Conservation (phyloP, 2,329 filamentous ascomycete genomes). For the Nemania sp. region DNA sequence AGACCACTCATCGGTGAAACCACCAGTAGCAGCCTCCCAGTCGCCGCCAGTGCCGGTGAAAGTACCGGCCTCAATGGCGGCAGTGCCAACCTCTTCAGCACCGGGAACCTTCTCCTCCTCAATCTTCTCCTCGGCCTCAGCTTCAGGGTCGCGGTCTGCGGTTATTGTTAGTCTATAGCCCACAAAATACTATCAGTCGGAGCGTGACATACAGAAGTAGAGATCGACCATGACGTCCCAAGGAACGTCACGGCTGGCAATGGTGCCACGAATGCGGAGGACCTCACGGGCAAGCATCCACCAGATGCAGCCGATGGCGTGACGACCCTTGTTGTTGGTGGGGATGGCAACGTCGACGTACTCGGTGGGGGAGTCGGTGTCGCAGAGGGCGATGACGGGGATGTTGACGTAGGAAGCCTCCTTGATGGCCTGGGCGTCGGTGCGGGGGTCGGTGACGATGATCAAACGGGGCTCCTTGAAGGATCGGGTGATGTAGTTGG, state of each 20-base stretch:
- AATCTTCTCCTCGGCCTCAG: slow-evolving; percentile 98
- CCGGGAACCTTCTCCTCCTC: slow-evolving; percentile 92
- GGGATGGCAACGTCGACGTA: slow-evolving; percentile 99
- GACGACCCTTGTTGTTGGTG: slow-evolving; percentile 99
- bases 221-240: slow-evolving; percentile 99
- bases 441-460: slow-evolving; percentile 99
- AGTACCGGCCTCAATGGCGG: slow-evolving; percentile 78
- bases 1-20: slow-evolving; percentile 76
- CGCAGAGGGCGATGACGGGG: slow-evolving; percentile 98
- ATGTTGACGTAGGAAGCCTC: slow-evolving; percentile 99
- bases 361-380: slow-evolving; percentile 99
- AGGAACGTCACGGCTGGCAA: slow-evolving; percentile 93
- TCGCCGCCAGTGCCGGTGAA: slow-evolving; percentile 74
- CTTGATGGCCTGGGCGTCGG: slow-evolving; percentile 99
- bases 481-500: slow-evolving; percentile 99
- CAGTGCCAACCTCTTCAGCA: slow-evolving; percentile 85
- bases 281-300: slow-evolving; percentile 99
- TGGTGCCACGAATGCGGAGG: slow-evolving; percentile 96
- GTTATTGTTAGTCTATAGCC: slow-evolving; percentile 37
- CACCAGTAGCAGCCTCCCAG: slow-evolving; percentile 85
- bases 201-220: slow-evolving; percentile 86
- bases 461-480: slow-evolving; percentile 99
- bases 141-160: slow-evolving; percentile 94
- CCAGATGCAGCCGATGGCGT: slow-evolving; percentile 98
- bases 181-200: not conserved